A percentile compares a stretch with the other conserved stretches of the same genome.
These are phyloP conservation scores for Coriaria nepalensis DNA, from an alignment of 306 rosid species.

Conservation along the genomic window DNA sequence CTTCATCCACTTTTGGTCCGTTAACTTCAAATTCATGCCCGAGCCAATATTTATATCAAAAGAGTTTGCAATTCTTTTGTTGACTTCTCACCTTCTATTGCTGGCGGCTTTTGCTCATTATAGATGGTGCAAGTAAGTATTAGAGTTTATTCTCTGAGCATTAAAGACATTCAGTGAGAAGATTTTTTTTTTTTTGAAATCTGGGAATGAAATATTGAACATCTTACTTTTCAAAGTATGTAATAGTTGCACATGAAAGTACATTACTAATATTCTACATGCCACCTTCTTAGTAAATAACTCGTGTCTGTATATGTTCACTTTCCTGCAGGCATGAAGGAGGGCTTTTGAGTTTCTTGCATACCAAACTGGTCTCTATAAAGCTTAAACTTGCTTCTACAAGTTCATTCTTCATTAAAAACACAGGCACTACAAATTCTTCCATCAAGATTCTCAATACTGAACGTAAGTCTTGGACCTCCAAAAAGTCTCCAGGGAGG, in stretches of 20 bases:
- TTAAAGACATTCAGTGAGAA: not conserved
- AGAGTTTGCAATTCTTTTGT: conserved; percentile 57
- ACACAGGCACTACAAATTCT: conserved; percentile 20
- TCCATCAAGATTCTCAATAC: conserved; percentile 45
- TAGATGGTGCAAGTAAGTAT: conserved; percentile 96
- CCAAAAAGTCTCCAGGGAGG: not conserved
- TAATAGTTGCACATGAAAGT: too few species aligned
- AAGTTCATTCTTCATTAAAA: conserved; percentile 30
- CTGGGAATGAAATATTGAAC: too few species aligned
- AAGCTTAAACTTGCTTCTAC: conserved; percentile 33
- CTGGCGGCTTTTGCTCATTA: conserved; percentile 58
- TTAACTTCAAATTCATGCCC: conserved; percentile 86
- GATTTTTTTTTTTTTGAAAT: not conserved
- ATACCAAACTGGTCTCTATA: conserved; percentile 37
- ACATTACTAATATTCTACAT: too few species aligned
- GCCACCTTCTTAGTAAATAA: too few species aligned
- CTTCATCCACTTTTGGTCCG: conserved; percentile 96
- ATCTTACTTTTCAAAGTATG: too few species aligned
- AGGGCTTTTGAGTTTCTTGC: conserved; percentile 63
- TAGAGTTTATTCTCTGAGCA: conserved; percentile 1
- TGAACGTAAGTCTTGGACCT: conserved; percentile 39
- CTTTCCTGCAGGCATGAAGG: conserved; percentile 70
- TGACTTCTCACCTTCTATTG: conserved; percentile 55
- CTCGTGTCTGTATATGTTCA: conserved; percentile 1
- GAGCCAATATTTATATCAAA: conserved; percentile 75